phyloP scores from a whole-genome alignment of 192 early-diverging fungal species.

The Umbelopsis sp. region DNA sequence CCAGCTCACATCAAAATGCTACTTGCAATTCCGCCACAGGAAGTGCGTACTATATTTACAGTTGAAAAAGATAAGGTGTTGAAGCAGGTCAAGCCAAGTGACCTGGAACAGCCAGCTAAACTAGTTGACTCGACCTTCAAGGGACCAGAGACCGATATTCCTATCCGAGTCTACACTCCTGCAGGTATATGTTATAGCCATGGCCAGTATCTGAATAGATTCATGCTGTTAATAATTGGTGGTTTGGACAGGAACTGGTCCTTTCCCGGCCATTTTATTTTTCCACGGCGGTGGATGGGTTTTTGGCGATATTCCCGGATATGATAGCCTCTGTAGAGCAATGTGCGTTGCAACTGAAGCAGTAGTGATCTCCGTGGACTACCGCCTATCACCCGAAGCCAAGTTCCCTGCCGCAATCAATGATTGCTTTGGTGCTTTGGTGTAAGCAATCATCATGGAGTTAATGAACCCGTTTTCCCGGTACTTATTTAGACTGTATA shows the following conservation, averaged over 20 bases:
- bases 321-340: neutral
- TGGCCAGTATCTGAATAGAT: neutral
- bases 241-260: neutral
- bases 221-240: neutral
- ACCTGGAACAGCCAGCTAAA: neutral
- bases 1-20: neutral
- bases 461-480: no score
- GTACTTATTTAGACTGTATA: neutral
- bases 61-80: neutral
- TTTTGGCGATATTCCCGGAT: neutral
- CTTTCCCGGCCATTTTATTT: neutral
- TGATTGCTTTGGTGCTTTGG: constrained; percentile 38
- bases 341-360: constrained; percentile 7
- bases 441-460: neutral
- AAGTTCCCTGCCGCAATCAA: constrained; percentile 48
- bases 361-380: constrained; percentile 36
- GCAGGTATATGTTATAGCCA: neutral
- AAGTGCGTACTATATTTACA: neutral
- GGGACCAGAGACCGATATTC: constrained; percentile 6
- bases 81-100: neutral
- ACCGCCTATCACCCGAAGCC: constrained; percentile 43
- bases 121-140: neutral
- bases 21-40: neutral
- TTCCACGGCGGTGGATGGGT: constrained; percentile 7
- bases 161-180: neutral